Percentiles rank a stretch among this genome's conserved stretches.
These are phyloP conservation scores for Skeletonema menzelii DNA, from an alignment of 108 stramenopile genomes.

Conservation along the genomic window DNA sequence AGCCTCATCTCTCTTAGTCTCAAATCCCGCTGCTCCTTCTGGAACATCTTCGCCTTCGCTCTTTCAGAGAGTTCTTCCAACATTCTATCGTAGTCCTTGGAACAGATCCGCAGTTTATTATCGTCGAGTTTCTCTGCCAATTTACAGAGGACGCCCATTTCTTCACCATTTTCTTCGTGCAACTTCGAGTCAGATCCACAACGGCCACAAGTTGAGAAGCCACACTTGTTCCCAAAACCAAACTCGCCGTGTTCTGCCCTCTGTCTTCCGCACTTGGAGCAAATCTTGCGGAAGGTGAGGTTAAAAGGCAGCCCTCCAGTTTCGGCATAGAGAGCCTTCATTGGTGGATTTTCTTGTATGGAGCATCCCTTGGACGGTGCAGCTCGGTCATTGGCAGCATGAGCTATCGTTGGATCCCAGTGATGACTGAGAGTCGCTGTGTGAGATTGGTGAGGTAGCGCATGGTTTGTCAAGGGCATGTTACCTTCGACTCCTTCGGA, in stretches of 20 bases:
- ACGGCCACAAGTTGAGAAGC: conserved; percentile 68
- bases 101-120: conserved; percentile 25
- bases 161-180: conserved; percentile 42
- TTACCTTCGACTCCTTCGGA: neutral
- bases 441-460: neutral
- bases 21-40: neutral
- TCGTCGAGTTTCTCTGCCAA: conserved; percentile 67
- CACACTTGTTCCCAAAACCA: conserved; percentile 86
- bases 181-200: conserved; percentile 62
- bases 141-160: conserved; percentile 73
- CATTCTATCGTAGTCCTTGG: conserved; percentile 54
- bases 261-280: conserved; percentile 75
- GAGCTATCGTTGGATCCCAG: conserved; percentile 2
- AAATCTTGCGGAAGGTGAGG: conserved; percentile 81
- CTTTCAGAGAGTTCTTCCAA: conserved; percentile 68
- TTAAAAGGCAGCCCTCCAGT: conserved; percentile 57
- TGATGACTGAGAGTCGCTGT: neutral
- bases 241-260: conserved; percentile 81
- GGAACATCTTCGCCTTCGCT: conserved; percentile 34
- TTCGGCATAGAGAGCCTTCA: conserved; percentile 25
- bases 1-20: neutral
- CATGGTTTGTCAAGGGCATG: neutral
- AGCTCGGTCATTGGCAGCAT: neutral
- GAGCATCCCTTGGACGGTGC: conserved; percentile 7
- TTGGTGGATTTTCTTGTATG: conserved; percentile 11